These are phyloP conservation scores for Suhomyces terraborum DNA, from an alignment of 1,139 yeast species.

Conservation along the genomic window DNA sequence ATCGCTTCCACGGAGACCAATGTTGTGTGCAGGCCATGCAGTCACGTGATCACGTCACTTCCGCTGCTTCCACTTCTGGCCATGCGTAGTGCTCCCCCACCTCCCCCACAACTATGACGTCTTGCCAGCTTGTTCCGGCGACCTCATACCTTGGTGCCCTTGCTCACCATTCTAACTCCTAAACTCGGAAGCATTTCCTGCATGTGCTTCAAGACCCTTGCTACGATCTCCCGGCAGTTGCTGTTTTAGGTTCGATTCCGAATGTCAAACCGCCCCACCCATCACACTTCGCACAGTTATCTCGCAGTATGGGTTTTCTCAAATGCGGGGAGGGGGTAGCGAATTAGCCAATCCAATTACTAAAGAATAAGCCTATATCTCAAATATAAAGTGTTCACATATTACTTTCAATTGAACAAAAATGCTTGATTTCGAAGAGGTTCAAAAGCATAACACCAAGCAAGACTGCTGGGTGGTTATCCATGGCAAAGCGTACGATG, in stretches of 20 bases:
- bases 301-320: not conserved
- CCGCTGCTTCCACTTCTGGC: not conserved
- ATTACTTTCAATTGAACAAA: not conserved
- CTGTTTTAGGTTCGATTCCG: not conserved
- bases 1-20: no score
- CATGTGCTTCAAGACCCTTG: not conserved
- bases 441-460: constrained; percentile 38
- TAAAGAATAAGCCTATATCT: not conserved
- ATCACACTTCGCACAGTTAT: constrained; percentile 1
- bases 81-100: no score
- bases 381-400: not conserved
- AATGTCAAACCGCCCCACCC: constrained; percentile 3
- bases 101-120: not conserved
- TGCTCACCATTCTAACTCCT: not conserved
- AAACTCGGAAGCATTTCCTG: no score
- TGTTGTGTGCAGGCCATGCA: not conserved
- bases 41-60: not conserved
- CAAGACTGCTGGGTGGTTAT: constrained; percentile 59
- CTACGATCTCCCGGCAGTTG: not conserved
- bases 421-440: constrained; percentile 35
- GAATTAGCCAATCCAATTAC: constrained; percentile 1
- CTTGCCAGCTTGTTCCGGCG: not conserved
- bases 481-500: constrained; percentile 54
- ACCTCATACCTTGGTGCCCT: not conserved
- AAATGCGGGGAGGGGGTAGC: constrained; percentile 8